phyloP scores from a whole-genome alignment of 2,329 filamentous ascomycete genomes.

The Aspergillus arachidicola region DNA sequence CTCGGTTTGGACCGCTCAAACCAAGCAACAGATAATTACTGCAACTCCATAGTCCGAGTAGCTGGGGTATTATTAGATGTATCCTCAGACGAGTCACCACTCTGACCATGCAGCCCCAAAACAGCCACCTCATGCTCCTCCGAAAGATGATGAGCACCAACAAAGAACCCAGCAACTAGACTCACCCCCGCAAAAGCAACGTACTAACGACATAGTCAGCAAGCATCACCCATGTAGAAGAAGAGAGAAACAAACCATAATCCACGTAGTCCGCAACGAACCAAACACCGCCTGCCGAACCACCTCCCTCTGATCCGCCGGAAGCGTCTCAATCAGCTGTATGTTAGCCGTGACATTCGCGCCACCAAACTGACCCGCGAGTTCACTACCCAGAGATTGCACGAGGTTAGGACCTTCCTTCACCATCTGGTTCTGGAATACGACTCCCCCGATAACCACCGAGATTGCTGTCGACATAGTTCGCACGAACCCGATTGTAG shows the following conservation, averaged over 20 bases:
- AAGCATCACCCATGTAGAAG: background rate
- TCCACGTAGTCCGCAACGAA: background rate
- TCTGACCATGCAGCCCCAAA: background rate
- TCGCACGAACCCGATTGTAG: constrained; percentile 56
- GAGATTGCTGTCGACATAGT: constrained; percentile 67
- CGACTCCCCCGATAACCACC: constrained; percentile 70
- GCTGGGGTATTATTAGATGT: background rate
- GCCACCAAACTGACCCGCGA: background rate
- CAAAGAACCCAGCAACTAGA: background rate
- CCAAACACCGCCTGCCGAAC: background rate
- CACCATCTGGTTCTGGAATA: constrained; percentile 64
- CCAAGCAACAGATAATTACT: background rate
- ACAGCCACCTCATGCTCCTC: background rate
- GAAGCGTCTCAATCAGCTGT: background rate
- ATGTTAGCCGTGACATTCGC: background rate
- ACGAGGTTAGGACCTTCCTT: background rate
- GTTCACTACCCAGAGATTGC: background rate
- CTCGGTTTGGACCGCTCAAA: background rate
- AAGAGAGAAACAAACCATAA: background rate
- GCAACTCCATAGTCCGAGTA: background rate
- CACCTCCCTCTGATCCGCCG: background rate
- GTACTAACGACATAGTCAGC: background rate
- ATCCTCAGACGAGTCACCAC: background rate
- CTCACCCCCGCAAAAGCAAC: constrained; percentile 2
- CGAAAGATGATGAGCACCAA: background rate